phyloP scores from a whole-genome alignment of 176 grass and related monocot genomes.

The Avena insularis region DNA sequence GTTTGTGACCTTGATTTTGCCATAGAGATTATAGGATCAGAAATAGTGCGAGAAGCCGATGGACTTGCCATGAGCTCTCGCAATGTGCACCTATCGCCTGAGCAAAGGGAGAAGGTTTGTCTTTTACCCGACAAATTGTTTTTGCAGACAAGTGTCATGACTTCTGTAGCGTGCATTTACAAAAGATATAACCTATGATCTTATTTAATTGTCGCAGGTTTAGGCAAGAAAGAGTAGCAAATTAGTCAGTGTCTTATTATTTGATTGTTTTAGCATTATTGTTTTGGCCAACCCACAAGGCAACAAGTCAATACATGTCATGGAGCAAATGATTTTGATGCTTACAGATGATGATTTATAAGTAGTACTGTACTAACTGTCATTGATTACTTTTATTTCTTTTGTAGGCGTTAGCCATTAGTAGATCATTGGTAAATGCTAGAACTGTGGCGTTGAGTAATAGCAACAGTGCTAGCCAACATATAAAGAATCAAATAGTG shows the following conservation, averaged over 20 bases:
- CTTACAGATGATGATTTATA: not conserved
- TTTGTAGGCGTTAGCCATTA: slow-evolving; percentile 77
- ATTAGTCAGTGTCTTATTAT: not conserved
- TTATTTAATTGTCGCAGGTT: too few relatives aligned
- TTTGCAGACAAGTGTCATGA: not conserved
- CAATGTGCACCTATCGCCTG: slow-evolving; percentile 67
- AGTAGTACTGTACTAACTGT: not conserved
- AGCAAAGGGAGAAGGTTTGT: slow-evolving; percentile 74
- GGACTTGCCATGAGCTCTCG: slow-evolving; percentile 97
- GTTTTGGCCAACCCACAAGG: not conserved
- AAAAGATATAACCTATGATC: not conserved
- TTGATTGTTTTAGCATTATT: not conserved
- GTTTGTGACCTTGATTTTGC: slow-evolving; percentile 88
- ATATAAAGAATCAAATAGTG: slow-evolving; percentile 67
- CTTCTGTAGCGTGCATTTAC: not conserved
- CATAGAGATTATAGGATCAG: slow-evolving; percentile 81
- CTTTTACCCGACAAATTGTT: not conserved
- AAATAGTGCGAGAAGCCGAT: slow-evolving; percentile 90
- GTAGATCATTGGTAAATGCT: slow-evolving; percentile 73
- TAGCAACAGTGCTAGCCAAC: slow-evolving; percentile 51
- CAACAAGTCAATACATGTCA: not conserved
- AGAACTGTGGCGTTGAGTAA: slow-evolving; percentile 59
- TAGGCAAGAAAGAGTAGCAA: not conserved
- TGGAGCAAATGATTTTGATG: not conserved
- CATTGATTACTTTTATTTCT: not conserved